Evolutionary conservation across 2,329 filamentous ascomycete genomes (phyloP), one percentile per base, ranked within the genome.

Genomic region (Pseudogymnoascus sp.): DNA sequence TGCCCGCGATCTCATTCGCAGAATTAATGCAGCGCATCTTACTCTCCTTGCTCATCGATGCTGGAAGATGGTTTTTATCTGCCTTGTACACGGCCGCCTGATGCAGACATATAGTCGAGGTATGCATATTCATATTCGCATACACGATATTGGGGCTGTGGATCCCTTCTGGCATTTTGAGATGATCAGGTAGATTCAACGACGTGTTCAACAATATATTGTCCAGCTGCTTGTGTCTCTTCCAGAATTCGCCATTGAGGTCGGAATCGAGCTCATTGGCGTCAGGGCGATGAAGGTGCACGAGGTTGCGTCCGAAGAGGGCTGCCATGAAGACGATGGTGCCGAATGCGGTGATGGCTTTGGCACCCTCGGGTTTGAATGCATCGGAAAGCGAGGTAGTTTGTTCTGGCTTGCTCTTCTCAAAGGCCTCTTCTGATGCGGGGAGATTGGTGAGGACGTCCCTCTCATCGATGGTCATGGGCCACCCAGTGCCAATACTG

Each of bases 31-130:
- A 97, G 64, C 94, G 84, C 11, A 94, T 84, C 73, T 96, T 97
- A 73, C 92, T 96, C 71, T 97, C 93, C 1, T 89, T 85, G 65
- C 89, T 87, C 54, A 97, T 87, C 15, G 88, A 86, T 1, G 82
- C 78, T 0, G 90, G 86, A 64, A 97, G 77, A 60, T 85, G 84
- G 73, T 96, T 88, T 75, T 92, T 94, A 69, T 97, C 93, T 0
- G 92, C 92, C 72, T 97, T 97, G 81, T 93, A 97, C 17, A 99
- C 97, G 26, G 94, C 94, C 2, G 93, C 94, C 76, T 99, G 94
- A 70, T 99, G 94, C n/a, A 99, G 78, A 73, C 93, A 97, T 60
- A 99, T 97, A 1, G 91, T 92, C 0, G 92, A 96, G 0, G 94
- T 96, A 72, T 97, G 92, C 33, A 99, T 91, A 71, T 90, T 92